phyloP scores from a whole-genome alignment of 2,329 filamentous ascomycete genomes.

The Lecanicillium sp. region DNA sequence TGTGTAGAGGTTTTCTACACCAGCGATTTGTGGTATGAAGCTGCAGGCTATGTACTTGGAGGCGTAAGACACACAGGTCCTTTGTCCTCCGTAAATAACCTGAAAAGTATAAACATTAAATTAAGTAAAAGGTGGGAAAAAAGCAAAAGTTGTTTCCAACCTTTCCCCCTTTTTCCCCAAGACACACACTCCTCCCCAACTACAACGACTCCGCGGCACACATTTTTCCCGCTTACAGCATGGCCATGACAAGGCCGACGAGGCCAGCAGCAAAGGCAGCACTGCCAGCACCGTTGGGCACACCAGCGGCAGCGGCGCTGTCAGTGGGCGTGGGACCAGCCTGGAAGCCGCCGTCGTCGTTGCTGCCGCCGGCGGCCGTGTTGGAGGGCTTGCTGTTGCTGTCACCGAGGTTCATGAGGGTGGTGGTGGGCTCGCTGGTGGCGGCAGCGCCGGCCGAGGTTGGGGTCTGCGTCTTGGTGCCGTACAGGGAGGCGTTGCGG shows the following conservation, averaged over 20 bases:
- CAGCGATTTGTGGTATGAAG: too few species aligned
- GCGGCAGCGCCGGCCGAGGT: slow-evolving; percentile 15
- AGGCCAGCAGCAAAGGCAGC: slow-evolving; percentile 24
- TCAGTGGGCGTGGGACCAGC: slow-evolving; percentile 8
- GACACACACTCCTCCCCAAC: neutral
- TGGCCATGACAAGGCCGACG: slow-evolving; percentile 28
- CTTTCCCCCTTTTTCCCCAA: neutral
- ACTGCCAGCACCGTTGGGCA: slow-evolving; percentile 24
- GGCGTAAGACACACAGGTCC: too few species aligned
- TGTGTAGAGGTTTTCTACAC: too few species aligned
- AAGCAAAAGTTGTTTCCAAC: too few species aligned
- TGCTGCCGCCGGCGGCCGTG: slow-evolving; percentile 14
- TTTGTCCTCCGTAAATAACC: too few species aligned
- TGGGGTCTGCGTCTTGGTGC: slow-evolving; percentile 21
- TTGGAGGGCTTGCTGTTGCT: slow-evolving; percentile 12
- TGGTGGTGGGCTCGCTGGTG: slow-evolving; percentile 13
- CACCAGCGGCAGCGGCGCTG: slow-evolving; percentile 17
- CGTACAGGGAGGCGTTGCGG: slow-evolving; percentile 35
- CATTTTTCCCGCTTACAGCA: slow-evolving; percentile 20
- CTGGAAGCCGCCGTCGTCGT: slow-evolving; percentile 14
- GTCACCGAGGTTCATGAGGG: slow-evolving; percentile 12
- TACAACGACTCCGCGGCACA: neutral
- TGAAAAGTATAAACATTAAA: neutral
- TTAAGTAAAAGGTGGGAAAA: too few species aligned
- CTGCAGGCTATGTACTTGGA: too few species aligned